Base-by-base conservation (phyloP, 495 filamentous ascomycete genomes). In the Xylaria sp. region DNA sequence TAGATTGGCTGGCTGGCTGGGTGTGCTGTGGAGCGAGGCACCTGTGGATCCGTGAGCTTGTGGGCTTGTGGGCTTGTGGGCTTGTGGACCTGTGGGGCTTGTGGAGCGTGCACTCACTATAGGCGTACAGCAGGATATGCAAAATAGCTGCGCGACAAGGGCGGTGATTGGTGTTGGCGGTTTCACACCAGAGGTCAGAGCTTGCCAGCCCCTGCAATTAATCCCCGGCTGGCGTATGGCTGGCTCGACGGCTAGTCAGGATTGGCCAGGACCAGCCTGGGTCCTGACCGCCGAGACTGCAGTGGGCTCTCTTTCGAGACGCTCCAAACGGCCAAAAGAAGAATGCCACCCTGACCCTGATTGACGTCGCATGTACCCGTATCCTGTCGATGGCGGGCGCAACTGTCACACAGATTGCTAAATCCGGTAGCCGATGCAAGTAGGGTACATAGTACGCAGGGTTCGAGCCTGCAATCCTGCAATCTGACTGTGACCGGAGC, bases 361-460 rank as follows among this genome's bases (percentile, higher is more conserved):
- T 83, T 80, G 77, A 77, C 81, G 83, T 83, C 79, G 83, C 83
- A 85, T 84, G 80, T 78, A 74, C 64, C 55, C 69, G 74, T 71
- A 75, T 70, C 57, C 57, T 31, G 55, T 62, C 14, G 29, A 8
- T 7, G 33, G 19, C 21, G 31, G 31, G 57, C 33, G 37, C 66
- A 74, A 68, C 64, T 73, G 74, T 74, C 57, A 73, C 69, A 71
- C 70, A 72, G 21, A 26, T 52, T 61, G 62, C 70, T 61, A 24
- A 59, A 64, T 70, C 68, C 29, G 46, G 61, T 31, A 70, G 43
- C 61, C 58, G 68, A 68, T 44, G 69, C 41, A 33, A 35, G 14
- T 63, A 68, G 63, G 70, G 70, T 68, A n/a, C n/a, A n/a, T n/a
- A n/a, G n/a, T n/a, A n/a, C n/a, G n/a, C 70, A 68, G 63, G 70